phyloP scores from a whole-genome alignment of 768 basidiomycete genomes.

The Calocybe gangraenosa region DNA sequence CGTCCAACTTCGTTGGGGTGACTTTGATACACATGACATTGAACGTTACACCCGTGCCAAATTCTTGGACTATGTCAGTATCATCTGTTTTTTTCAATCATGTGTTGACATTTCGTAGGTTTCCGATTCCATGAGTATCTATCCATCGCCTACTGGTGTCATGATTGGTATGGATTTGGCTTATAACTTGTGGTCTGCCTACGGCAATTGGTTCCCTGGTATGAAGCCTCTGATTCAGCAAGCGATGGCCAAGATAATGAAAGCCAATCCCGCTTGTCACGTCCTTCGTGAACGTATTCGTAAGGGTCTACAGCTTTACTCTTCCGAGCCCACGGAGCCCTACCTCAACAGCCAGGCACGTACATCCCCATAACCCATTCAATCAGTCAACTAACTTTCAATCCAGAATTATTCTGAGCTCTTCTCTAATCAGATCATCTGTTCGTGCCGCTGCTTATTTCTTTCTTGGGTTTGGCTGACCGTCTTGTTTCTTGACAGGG shows the following conservation, averaged over 20 bases:
- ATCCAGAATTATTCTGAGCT: constrained; percentile 86
- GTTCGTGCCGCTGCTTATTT: constrained; percentile 30
- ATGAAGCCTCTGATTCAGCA: constrained; percentile 97
- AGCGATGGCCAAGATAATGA: constrained; percentile 99
- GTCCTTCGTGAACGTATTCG: constrained; percentile 98
- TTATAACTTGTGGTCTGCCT: constrained; percentile 98
- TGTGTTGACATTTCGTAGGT: constrained; percentile 39
- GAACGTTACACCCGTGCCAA: constrained; percentile 98
- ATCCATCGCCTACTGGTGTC: constrained; percentile 97
- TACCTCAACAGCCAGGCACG: constrained; percentile 91
- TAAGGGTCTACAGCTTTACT: constrained; percentile 97
- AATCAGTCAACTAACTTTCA: constrained; percentile 1
- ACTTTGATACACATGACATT: constrained; percentile 98
- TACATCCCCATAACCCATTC: not conserved
- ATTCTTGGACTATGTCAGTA: constrained; percentile 91
- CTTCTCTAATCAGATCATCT: constrained; percentile 98
- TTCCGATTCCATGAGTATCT: constrained; percentile 97
- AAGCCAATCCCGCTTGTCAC: constrained; percentile 97
- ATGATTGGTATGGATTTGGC: constrained; percentile 99
- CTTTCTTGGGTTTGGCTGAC: not conserved
- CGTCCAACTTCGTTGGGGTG: constrained; percentile 93
- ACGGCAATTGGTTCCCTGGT: constrained; percentile 99
- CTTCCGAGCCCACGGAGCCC: constrained; percentile 98
- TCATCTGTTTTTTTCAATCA: constrained; percentile 1
- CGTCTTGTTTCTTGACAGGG: constrained; percentile 40